A percentile compares a stretch with the other conserved stretches of the same genome.
These are phyloP conservation scores for Emmonsiellopsis sp. DNA, from an alignment of 2,329 filamentous ascomycete species.

Conservation along the genomic window DNA sequence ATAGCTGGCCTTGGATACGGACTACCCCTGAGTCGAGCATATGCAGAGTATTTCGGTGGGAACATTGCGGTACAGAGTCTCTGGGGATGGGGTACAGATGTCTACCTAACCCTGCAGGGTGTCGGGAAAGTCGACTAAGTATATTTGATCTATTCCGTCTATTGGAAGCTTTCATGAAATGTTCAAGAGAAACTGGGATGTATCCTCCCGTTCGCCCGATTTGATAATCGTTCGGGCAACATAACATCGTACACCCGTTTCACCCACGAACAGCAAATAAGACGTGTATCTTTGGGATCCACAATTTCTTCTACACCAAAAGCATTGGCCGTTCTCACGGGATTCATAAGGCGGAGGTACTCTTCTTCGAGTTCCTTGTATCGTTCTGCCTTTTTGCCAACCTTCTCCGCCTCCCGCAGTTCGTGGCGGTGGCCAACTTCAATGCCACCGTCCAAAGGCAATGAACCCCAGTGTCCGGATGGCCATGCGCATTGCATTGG, in stretches of 20 bases:
- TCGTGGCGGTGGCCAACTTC: constrained; percentile 56
- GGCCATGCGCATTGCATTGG: constrained; percentile 56
- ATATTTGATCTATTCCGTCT: not conserved
- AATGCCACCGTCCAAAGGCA: constrained; percentile 56
- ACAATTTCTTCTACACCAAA: constrained; percentile 59
- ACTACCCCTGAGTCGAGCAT: constrained; percentile 78
- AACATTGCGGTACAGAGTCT: constrained; percentile 92
- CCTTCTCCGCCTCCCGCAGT: constrained; percentile 45
- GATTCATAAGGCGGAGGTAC: constrained; percentile 55
- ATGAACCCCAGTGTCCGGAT: constrained; percentile 52
- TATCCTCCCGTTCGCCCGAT: constrained; percentile 34
- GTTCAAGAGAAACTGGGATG: constrained; percentile 31
- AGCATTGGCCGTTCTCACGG: constrained; percentile 53
- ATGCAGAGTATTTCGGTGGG: constrained; percentile 96
- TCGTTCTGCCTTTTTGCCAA: constrained; percentile 41
- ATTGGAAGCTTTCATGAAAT: not conserved
- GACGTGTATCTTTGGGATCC: constrained; percentile 51
- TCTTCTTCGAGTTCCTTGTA: constrained; percentile 52
- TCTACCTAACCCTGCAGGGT: constrained; percentile 54
- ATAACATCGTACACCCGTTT: constrained; percentile 48
- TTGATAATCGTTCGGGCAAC: constrained; percentile 40
- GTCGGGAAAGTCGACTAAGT: constrained; percentile 43
- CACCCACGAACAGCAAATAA: constrained; percentile 48
- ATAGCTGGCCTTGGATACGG: constrained; percentile 94
- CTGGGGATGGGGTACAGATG: constrained; percentile 79